phyloP scores from a whole-genome alignment of 352 stramenopile genomes.

The Phytophthora boehmeriae region DNA sequence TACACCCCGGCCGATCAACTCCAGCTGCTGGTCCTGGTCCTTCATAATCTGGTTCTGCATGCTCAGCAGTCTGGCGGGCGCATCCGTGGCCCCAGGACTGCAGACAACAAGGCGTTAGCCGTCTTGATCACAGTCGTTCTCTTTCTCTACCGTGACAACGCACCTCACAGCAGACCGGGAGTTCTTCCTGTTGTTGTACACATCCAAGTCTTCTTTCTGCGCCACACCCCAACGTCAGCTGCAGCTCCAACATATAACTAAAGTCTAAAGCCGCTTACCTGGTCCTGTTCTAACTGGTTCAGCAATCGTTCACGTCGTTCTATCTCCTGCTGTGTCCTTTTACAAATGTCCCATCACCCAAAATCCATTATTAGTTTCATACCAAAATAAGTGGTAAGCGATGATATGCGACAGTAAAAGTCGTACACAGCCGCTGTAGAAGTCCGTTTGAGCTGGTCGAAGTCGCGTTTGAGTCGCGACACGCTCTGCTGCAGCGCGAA shows the following conservation, averaged over 20 bases:
- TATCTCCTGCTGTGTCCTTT: conserved; percentile 75
- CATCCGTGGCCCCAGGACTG: conserved; percentile 36
- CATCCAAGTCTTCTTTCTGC: conserved; percentile 76
- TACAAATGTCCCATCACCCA: background rate
- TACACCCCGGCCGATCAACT: conserved; percentile 82
- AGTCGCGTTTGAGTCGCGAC: conserved; percentile 81
- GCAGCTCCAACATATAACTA: background rate
- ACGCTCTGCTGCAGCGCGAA: conserved; percentile 87
- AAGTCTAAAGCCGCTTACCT: conserved; percentile 34
- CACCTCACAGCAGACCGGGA: conserved; percentile 39
- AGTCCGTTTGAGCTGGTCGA: conserved; percentile 74
- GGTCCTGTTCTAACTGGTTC: conserved; percentile 62
- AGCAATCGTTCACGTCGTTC: conserved; percentile 70
- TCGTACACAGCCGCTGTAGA: conserved; percentile 57
- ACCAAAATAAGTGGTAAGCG: too few species aligned
- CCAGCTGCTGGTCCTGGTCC: conserved; percentile 88
- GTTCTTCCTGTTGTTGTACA: conserved; percentile 71
- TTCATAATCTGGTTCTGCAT: conserved; percentile 93
- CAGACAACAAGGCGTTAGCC: conserved; percentile 10
- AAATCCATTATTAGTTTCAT: background rate
- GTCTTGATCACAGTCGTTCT: background rate
- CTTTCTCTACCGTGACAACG: background rate
- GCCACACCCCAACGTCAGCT: background rate
- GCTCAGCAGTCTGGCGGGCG: conserved; percentile 59
- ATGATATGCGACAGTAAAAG: background rate